Base-by-base conservation (phyloP, 1,139 yeast genomes). In the Yamadazyma taylorii region DNA sequence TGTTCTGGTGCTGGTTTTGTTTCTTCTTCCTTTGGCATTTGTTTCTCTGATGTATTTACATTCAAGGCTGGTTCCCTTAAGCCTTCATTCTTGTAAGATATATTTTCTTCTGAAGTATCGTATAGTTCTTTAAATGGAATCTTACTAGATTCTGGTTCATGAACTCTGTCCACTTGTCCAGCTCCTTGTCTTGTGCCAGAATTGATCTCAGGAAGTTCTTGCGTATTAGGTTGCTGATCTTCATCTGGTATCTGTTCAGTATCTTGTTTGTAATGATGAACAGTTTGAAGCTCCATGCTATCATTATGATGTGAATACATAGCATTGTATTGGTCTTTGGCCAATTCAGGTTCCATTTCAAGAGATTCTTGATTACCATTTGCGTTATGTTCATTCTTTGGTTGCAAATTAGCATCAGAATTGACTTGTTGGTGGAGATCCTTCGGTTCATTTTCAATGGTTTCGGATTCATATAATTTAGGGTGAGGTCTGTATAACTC, bases 401-500 rank as follows among this genome's bases (percentile, higher is more conserved):
- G 31, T 16, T 30, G 16, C 11, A n/a, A n/a, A n/a, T n/a, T n/a
- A n/a, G n/a, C n/a, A n/a, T n/a, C n/a, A n/a, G n/a, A n/a, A n/a
- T n/a, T n/a, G n/a, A n/a, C n/a, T n/a, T n/a, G n/a, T n/a, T n/a
- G n/a, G n/a, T n/a, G n/a, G n/a, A 8, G 25, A 15, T 24, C 30
- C 16, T 22, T 16, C 16, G 17, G 11, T 13, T 26, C 37, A 30
- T 15, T 32, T 17, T 19, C 8, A 19, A 19, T 8, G 8, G 19
- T 31, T 24, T 38, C 36, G 4, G 30, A 9, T n/a, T 27, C 30
- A n/a, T 15, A 16, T 23, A 53, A 39, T 12, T 36, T 47, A 2
- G 58, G 59, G 2, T 38, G 35, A 5, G 58, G 58, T 25, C 43
- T 45, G 24, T 46, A 51, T 11, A 50, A 32, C 14, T 51, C 46